Percentiles rank a stretch among this genome's conserved stretches.
These are phyloP conservation scores for Funneliformis geosporum DNA, from an alignment of 192 early-diverging fungal species.

Conservation along the genomic window DNA sequence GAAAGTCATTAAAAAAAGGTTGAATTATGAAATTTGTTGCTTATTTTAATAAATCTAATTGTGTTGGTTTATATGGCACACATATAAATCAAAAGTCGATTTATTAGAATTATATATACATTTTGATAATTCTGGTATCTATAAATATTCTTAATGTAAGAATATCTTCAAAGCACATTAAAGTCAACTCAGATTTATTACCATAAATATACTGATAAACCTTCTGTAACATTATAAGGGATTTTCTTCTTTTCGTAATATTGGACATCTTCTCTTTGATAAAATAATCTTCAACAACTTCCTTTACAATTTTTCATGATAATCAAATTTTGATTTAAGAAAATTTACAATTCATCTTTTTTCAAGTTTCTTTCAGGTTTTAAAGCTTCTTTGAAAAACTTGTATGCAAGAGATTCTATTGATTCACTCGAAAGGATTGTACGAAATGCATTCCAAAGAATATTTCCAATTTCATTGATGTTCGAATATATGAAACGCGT, in stretches of 20 bases:
- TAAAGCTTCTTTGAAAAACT: too few relatives aligned
- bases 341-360: too few relatives aligned
- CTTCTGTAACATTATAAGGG: too few relatives aligned
- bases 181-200: background rate
- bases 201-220: background rate
- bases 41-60: background rate
- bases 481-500: constrained; percentile 11
- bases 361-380: too few relatives aligned
- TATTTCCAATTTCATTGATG: background rate
- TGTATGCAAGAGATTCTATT: too few relatives aligned
- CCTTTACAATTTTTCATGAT: too few relatives aligned
- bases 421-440: too few relatives aligned
- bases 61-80: background rate
- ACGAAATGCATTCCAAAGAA: background rate
- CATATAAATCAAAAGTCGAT: background rate
- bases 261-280: too few relatives aligned
- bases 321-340: too few relatives aligned
- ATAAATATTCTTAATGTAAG: background rate
- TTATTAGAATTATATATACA: background rate
- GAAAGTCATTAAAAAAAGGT: too few relatives aligned
- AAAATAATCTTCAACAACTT: too few relatives aligned
- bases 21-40: background rate
- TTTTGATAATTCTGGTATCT: background rate
- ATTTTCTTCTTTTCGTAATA: too few relatives aligned
- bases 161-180: background rate